Percentiles rank a stretch among this genome's conserved stretches.
Evolutionary conservation across 2,329 filamentous ascomycete species (phyloP).

Genomic region (Alternaria novae-zelandiae): DNA sequence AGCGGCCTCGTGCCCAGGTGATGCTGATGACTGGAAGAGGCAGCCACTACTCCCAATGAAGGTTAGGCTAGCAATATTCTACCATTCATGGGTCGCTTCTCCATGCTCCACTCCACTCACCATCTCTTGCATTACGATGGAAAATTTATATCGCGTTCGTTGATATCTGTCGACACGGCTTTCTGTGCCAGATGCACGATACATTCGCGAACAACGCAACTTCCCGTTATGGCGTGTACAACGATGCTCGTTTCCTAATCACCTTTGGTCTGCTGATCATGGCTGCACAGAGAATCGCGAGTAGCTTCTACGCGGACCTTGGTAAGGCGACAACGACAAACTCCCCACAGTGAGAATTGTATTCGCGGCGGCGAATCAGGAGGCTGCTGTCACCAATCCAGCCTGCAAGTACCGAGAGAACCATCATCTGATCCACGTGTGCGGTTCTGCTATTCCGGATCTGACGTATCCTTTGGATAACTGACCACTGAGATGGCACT

Average conservation of each 20-base stretch:
- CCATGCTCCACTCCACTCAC: background rate
- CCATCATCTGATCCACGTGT: background rate
- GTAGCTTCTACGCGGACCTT: fast-evolving
- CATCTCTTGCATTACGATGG: background rate
- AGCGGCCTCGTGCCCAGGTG: background rate
- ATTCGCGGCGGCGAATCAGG: background rate
- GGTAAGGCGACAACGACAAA: background rate
- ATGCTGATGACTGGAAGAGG: background rate
- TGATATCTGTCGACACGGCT: background rate
- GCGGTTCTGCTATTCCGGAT: background rate
- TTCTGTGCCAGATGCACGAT: background rate
- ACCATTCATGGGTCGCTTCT: background rate
- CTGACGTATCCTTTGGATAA: fast-evolving
- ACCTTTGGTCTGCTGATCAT: background rate
- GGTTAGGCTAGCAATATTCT: background rate
- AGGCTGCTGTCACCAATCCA: background rate
- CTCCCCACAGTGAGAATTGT: background rate
- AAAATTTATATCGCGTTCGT: background rate
- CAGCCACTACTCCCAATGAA: background rate
- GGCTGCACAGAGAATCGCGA: background rate
- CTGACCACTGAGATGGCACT: background rate
- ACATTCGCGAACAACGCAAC: background rate
- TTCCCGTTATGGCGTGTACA: background rate
- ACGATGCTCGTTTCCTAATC: background rate
- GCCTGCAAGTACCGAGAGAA: background rate